phyloP scores from a whole-genome alignment of 2,329 filamentous ascomycete genomes.

The Stylonectria norvegica region DNA sequence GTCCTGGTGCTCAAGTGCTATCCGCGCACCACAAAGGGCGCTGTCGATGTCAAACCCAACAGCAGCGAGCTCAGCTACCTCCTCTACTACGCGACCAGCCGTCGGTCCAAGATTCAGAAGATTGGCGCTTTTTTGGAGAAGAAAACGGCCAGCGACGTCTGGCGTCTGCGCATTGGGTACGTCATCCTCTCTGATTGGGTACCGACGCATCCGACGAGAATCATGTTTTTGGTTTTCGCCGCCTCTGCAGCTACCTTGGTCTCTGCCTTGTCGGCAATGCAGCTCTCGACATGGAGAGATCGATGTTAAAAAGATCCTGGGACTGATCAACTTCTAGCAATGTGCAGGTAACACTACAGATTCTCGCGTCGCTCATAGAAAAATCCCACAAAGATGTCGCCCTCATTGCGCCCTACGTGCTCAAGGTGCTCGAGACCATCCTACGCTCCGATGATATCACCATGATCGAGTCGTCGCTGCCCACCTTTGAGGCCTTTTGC shows the following conservation, averaged over 20 bases:
- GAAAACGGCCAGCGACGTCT: slow-evolving; percentile 88
- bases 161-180: slow-evolving; percentile 81
- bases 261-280: neutral
- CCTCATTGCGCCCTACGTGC: slow-evolving; percentile 79
- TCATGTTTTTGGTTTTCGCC: neutral
- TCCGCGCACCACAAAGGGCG: slow-evolving; percentile 84
- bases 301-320: neutral
- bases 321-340: slow-evolving; percentile 55
- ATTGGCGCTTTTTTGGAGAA: slow-evolving; percentile 93
- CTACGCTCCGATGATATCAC: slow-evolving; percentile 83
- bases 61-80: slow-evolving; percentile 95
- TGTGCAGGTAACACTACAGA: slow-evolving; percentile 91
- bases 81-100: slow-evolving; percentile 92
- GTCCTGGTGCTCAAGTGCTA: slow-evolving; percentile 95
- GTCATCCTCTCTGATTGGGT: slow-evolving; percentile 15
- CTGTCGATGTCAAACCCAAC: slow-evolving; percentile 91
- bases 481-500: slow-evolving; percentile 86
- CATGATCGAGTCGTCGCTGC: slow-evolving; percentile 86
- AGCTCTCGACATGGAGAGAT: neutral
- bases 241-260: neutral
- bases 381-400: slow-evolving; percentile 88
- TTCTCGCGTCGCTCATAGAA: slow-evolving; percentile 86
- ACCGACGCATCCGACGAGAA: slow-evolving; percentile 14
- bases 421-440: slow-evolving; percentile 80
- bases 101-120: slow-evolving; percentile 92